Evolutionary conservation across 176 grass and related monocot genomes (phyloP).

Genomic region (Oryza nivara): DNA sequence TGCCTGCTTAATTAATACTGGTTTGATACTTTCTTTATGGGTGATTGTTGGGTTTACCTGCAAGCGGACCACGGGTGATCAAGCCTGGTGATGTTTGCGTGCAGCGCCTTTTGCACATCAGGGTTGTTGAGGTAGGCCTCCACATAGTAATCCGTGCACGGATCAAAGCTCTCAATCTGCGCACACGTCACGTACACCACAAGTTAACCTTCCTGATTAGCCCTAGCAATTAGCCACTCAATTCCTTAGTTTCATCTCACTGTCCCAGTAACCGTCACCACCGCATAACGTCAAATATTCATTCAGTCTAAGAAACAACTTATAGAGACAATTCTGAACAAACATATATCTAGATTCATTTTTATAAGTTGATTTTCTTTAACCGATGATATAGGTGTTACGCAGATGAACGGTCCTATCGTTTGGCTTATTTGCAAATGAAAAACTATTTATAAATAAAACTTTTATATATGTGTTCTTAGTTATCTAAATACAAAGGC

Average conservation of each 20-base stretch:
- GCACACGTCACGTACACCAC: background rate
- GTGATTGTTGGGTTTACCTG: slow-evolving; percentile 47
- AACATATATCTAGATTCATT: no score
- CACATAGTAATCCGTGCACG: slow-evolving; percentile 78
- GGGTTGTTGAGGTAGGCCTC: slow-evolving; percentile 75
- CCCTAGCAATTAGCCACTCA: background rate
- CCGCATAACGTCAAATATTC: no score
- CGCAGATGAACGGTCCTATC: no score
- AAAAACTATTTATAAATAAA: no score
- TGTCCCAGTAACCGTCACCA: background rate
- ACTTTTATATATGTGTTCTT: no score
- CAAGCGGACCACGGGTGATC: slow-evolving; percentile 68
- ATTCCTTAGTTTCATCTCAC: background rate
- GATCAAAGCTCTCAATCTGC: slow-evolving; percentile 81
- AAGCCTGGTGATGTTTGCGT: slow-evolving; percentile 82
- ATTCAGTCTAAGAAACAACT: no score
- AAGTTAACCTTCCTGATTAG: background rate
- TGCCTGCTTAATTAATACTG: background rate
- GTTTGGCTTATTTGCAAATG: no score
- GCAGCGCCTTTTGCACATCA: slow-evolving; percentile 72
- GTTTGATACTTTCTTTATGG: background rate
- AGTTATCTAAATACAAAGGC: no score
- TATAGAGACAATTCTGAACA: no score
- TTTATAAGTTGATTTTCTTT: no score
- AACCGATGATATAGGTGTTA: no score